Evolutionary conservation across 331 rosid species (phyloP), one percentile per base, ranked within the genome.

Genomic region (Rosa hybrid): DNA sequence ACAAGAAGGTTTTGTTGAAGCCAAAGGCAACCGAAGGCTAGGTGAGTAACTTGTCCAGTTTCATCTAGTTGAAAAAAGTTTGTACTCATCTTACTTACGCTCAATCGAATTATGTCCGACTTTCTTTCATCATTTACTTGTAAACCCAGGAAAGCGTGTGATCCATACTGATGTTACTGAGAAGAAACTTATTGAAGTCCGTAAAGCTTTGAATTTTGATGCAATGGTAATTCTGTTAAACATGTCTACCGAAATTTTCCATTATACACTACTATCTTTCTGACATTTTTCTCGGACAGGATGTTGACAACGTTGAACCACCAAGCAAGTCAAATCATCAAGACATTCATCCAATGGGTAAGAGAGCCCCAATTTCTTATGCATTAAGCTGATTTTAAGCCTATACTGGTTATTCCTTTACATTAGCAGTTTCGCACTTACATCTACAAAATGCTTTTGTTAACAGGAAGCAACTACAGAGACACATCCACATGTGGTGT

Each of bases 401-500:
- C 21, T 18, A 48, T 30, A 11, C 48, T 23, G 53, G 8, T 27
- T 64, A 4, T 6, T 64, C 0, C n/a, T 34, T 64, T 6, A 6
- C 21, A 30, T 76, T 74, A 46, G 13, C 68, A 67, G 25, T 0
- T 64, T 63, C 4, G 38, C 45, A 65, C 76, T 83, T 34, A n/a
- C 45, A 34, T 14, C 78, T 72, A 59, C 14, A 21, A 75, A 60
- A 50, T 83, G 74, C 81, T 78, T 72, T 78, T 38, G 39, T 53
- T 82, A 75, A 59, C 92, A 90, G 99, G 83, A 50, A 90, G 80
- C 79, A 89, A 86, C 79, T 30, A 71, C 50, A 79, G 77, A 56
- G 97, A 89, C 78, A 80, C 75, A 82, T 96, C 98, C 73, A 96
- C 98, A 16, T 92, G 93, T 49, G 99, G 97, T 23, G 87, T 79